Base-by-base conservation (phyloP, 208 protist species). In the Trypanosoma boissoni region DNA sequence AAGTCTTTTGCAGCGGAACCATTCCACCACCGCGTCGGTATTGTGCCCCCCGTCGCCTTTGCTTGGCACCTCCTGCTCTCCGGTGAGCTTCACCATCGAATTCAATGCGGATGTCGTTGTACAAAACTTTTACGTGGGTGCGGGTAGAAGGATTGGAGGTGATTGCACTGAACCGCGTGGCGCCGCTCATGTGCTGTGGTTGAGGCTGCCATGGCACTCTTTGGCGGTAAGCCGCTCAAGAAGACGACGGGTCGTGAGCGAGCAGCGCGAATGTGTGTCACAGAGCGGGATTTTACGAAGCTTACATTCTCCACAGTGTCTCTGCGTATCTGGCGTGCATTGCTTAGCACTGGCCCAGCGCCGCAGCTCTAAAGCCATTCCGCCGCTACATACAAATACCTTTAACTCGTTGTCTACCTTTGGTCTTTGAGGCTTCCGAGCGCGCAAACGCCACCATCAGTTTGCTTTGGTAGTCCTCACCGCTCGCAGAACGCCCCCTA, bases 201-300 rank as follows among this genome's bases (percentile, higher is more conserved):
- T 9, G 64, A 43, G 9, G 46, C 52, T 2, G 57, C 31, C 24
- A 56, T 73, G 56, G 41, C 68, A 23, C 16, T 76, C 8, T 20
- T 67, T 18, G 71, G 71, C 3, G 71, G 65, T 12, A 72, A 72
- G n/a, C n/a, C n/a, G n/a, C n/a, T n/a, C n/a, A n/a, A n/a, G n/a
- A n/a, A n/a, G n/a, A n/a, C n/a, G n/a, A n/a, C n/a, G n/a, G n/a
- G n/a, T n/a, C n/a, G n/a, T n/a, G n/a, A n/a, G n/a, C n/a, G n/a
- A n/a, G n/a, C n/a, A n/a, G n/a, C n/a, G n/a, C n/a, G n/a, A n/a
- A n/a, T 14, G 58, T 59, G 18, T 59, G 26, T 37, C 20, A 48
- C 36, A 8, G 24, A n/a, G 24, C 34, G 1, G 64, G 71, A 8
- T 76, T 76, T 26, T 76, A 68, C 52, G 54, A 71, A 26, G 28